Base-by-base conservation (phyloP, 345 rosid genomes). In the Eucalyptus brandiana region DNA sequence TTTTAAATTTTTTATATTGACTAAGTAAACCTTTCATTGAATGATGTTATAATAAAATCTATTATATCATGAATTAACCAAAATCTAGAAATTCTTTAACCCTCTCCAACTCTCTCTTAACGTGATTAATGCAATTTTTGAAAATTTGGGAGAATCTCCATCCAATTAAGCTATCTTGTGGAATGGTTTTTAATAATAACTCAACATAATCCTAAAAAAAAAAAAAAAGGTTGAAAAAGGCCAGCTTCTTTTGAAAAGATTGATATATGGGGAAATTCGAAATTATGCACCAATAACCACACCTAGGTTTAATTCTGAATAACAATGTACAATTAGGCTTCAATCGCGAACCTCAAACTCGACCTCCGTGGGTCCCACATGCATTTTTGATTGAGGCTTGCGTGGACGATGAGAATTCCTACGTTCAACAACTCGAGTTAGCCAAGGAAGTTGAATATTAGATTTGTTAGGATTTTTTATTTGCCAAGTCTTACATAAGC, bases 281-380 rank as follows among this genome's bases (percentile, higher is more conserved):
- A 58, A 26, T 26, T 58, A 11, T 58, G 65, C n/a, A 11, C 4
- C 15, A 54, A 54, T 19, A 7, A 54, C 58, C 58, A 54, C 58
- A 54, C 23, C 58, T 18, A 54, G 58, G 26, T 21, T 54, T 54
- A 21, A 54, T 54, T 54, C 58, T 21, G 1, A 21, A 54, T 21
- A 21, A 21, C 58, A 54, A 2, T 1, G 2, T 58, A 10, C 65
- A 24, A 24, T 58, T 58, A 58, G 65, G 65, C 65, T 58, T 26
- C 65, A 4, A 26, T 24, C 6, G 65, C 4, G 30, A 2, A 58
- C 13, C 14, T 58, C 65, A 54, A 8, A 54, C 58, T 1, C 26
- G 26, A 54, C 26, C 58, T 8, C 2, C 0, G 0, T 54, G 30
- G n/a, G 65, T 58, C 13, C 14, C 65, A 58, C 0, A 58, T 24